A percentile compares a stretch with the other conserved stretches of the same genome.
Evolutionary conservation across 306 rosid species (phyloP).

Genomic region (Ormosia semicastrata): DNA sequence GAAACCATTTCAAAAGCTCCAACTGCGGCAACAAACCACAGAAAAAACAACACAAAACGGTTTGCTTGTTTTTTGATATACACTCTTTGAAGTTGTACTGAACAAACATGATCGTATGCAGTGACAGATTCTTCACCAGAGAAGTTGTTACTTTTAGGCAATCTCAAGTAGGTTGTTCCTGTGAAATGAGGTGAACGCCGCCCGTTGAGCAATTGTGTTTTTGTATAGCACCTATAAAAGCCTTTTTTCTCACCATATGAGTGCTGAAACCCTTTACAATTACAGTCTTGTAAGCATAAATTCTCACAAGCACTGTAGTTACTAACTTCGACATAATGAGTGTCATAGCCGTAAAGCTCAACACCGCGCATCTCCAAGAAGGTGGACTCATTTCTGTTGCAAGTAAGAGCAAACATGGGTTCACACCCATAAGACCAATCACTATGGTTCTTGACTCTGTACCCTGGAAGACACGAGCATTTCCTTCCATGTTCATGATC

Average conservation of each 20-base stretch:
- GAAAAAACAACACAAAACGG: constrained; percentile 13
- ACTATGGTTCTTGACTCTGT: neutral
- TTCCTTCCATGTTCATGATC: constrained; percentile 14
- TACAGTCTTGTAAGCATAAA: constrained; percentile 22
- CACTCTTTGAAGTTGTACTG: constrained; percentile 12
- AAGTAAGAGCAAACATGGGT: constrained; percentile 30
- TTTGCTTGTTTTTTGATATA: neutral
- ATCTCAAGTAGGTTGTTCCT: constrained; percentile 27
- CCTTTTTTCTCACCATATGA: neutral
- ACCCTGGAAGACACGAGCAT: constrained; percentile 33
- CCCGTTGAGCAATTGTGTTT: constrained; percentile 34
- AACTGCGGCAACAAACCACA: constrained; percentile 22
- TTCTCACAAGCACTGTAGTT: constrained; percentile 15
- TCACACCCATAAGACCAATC: constrained; percentile 52
- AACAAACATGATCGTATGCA: neutral
- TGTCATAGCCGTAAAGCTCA: constrained; percentile 42
- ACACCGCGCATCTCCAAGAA: neutral
- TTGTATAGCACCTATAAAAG: constrained; percentile 15
- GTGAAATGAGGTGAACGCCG: neutral
- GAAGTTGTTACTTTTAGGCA: constrained; percentile 18
- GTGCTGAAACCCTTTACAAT: constrained; percentile 33
- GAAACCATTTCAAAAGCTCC: constrained; percentile 14
- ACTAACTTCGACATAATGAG: neutral
- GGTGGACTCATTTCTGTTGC: neutral
- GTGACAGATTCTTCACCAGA: neutral